A percentile compares a stretch with the other conserved stretches of the same genome.
Conservation (phyloP, 805 yeast species). For the Yarrowia sp. region DNA sequence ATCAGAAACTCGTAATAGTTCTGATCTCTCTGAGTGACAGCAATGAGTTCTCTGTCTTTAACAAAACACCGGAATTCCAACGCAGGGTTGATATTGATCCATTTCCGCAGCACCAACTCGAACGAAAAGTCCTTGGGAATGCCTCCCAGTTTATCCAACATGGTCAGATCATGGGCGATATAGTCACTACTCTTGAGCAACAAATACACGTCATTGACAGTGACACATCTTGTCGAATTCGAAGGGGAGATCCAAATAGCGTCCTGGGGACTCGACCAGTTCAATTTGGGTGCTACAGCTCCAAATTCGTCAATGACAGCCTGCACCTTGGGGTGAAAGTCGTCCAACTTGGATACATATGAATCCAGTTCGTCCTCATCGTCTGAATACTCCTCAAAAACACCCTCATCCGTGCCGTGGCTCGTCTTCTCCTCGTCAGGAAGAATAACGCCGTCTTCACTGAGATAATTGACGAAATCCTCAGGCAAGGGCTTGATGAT, state of each 20-base stretch:
- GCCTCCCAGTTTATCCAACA: slow-evolving; percentile 56
- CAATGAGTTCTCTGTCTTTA: slow-evolving; percentile 66
- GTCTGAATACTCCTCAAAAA: slow-evolving; percentile 51
- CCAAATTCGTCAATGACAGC: slow-evolving; percentile 55
- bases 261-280: slow-evolving; percentile 98
- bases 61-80: slow-evolving; percentile 91
- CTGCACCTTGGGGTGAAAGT: slow-evolving; percentile 63
- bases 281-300: slow-evolving; percentile 82
- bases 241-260: slow-evolving; percentile 89
- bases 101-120: slow-evolving; percentile 79
- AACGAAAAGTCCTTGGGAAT: slow-evolving; percentile 48
- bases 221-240: slow-evolving; percentile 73
- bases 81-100: slow-evolving; percentile 87
- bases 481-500: slow-evolving; percentile 66
- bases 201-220: slow-evolving; percentile 77
- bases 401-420: slow-evolving; percentile 80
- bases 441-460: slow-evolving; percentile 70
- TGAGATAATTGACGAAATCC: slow-evolving; percentile 64
- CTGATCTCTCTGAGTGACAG: slow-evolving; percentile 83
- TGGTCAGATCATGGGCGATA: slow-evolving; percentile 81
- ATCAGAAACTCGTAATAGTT: slow-evolving; percentile 78
- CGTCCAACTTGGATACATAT: slow-evolving; percentile 55
- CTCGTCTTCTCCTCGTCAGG: slow-evolving; percentile 56
- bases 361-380: slow-evolving; percentile 45
- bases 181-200: slow-evolving; percentile 87